phyloP scores from a whole-genome alignment of 129 eudicot species.

The Pulicaria dysenterica region DNA sequence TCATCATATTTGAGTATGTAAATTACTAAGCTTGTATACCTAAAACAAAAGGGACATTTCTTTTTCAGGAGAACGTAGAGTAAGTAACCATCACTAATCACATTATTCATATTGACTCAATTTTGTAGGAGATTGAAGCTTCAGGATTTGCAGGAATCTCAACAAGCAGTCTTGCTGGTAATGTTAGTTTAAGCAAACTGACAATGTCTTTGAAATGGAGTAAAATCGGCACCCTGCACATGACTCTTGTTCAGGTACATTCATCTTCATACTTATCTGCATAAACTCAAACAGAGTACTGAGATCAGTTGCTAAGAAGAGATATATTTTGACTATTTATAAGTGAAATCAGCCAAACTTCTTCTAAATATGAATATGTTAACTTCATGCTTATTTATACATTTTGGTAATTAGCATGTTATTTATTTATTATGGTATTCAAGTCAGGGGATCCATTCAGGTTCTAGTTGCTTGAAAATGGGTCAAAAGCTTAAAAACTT shows the following conservation, averaged over 20 bases:
- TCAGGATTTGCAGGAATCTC: constrained; percentile 71
- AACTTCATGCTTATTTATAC: no score
- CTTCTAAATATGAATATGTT: neutral
- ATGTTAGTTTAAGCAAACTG: constrained; percentile 53
- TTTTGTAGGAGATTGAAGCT: constrained; percentile 65
- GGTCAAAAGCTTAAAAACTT: neutral
- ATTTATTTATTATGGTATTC: neutral
- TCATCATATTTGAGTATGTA: no score
- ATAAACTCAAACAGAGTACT: neutral
- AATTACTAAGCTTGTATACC: no score
- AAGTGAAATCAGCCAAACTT: neutral
- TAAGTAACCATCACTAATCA: no score
- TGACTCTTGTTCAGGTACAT: constrained; percentile 74
- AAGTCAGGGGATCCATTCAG: neutral
- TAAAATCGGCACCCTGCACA: constrained; percentile 63
- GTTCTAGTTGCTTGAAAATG: neutral
- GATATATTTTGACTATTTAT: neutral
- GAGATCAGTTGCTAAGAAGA: neutral
- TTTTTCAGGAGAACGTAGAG: no score
- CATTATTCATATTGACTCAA: no score
- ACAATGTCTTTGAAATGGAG: constrained; percentile 79
- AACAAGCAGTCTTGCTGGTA: constrained; percentile 54
- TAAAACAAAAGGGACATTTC: no score
- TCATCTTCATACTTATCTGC: neutral
- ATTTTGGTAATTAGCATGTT: neutral